Evolutionary conservation across 306 rosid genomes (phyloP).

Genomic region (Gillenia trifoliata): DNA sequence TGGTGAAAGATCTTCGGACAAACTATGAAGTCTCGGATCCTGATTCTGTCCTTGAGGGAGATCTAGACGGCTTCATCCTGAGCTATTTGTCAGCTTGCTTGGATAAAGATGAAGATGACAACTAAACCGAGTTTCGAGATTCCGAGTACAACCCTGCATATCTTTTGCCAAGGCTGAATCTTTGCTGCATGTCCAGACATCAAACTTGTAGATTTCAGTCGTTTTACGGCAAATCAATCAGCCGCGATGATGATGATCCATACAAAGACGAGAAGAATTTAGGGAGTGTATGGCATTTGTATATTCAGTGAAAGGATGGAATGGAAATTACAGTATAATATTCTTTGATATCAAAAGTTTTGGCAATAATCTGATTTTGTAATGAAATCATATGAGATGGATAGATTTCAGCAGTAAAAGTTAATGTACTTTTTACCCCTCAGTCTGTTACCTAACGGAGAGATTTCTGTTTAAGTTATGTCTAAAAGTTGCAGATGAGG

Average conservation of each 20-base stretch:
- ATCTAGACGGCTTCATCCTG: conserved; percentile 75
- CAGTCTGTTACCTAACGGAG: too few relatives aligned
- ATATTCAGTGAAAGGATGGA: neutral
- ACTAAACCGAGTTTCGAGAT: conserved; percentile 20
- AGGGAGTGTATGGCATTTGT: neutral
- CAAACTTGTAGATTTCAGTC: neutral
- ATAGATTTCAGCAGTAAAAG: neutral
- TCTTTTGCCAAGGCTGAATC: conserved; percentile 9
- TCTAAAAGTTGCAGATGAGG: too few relatives aligned
- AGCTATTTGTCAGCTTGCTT: conserved; percentile 78
- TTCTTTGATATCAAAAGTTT: neutral
- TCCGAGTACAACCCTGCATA: neutral
- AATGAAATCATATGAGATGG: neutral
- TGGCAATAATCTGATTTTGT: neutral
- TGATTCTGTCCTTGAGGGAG: conserved; percentile 88
- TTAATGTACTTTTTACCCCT: neutral
- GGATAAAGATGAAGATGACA: conserved; percentile 55
- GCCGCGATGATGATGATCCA: neutral
- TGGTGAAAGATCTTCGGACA: conserved; percentile 97
- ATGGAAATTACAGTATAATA: neutral
- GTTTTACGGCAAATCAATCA: neutral
- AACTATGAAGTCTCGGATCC: conserved; percentile 89
- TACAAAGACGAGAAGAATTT: neutral
- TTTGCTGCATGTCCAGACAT: neutral
- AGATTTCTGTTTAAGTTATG: too few relatives aligned